These are phyloP conservation scores for Allium cepa DNA, from an alignment of 106 monocot genomes.

Conservation along the genomic window DNA sequence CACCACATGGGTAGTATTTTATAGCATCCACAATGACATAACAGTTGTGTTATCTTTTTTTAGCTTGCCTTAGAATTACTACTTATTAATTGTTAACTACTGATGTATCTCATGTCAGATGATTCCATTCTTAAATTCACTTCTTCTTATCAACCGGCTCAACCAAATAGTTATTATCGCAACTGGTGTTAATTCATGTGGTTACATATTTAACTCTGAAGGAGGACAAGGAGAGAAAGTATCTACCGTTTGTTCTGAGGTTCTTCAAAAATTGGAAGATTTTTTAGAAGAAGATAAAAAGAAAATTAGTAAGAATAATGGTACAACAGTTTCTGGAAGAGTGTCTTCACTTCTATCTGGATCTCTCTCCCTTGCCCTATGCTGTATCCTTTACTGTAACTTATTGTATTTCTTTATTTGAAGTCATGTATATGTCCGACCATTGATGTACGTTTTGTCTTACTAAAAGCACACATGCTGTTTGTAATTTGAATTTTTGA, in stretches of 20 bases:
- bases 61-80: too few relatives aligned
- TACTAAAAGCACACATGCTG: neutral
- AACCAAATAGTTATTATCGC: conserved; percentile 87
- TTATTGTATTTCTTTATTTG: neutral
- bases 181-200: conserved; percentile 64
- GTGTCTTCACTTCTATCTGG: conserved; percentile 73
- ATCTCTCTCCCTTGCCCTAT: conserved; percentile 84
- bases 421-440: neutral
- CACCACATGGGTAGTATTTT: too few relatives aligned
- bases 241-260: conserved; percentile 24
- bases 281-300: conserved; percentile 52
- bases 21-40: too few relatives aligned
- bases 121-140: conserved; percentile 70
- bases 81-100: too few relatives aligned
- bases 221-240: conserved; percentile 12
- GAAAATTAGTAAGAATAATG: conserved; percentile 12
- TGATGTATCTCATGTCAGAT: conserved; percentile 21
- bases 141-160: conserved; percentile 71
- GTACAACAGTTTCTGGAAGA: conserved; percentile 9
- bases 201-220: conserved; percentile 71
- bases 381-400: conserved; percentile 68
- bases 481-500: too few relatives aligned
- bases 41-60: neutral
- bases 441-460: neutral
- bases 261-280: conserved; percentile 52